These are phyloP conservation scores for Cercis canadensis DNA, from an alignment of 306 rosid genomes.

Conservation along the genomic window DNA sequence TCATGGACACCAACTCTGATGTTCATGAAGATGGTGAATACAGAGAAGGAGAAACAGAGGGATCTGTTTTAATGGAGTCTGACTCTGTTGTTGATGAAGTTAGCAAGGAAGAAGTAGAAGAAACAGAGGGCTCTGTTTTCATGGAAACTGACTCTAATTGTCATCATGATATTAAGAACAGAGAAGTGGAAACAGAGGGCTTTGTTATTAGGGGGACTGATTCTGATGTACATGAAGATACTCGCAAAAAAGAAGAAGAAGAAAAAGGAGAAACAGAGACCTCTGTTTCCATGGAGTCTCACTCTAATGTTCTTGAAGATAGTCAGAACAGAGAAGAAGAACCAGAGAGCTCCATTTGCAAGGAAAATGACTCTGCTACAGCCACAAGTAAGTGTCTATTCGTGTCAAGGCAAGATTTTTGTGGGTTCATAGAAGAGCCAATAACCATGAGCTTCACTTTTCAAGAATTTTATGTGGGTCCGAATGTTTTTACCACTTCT, in stretches of 20 bases:
- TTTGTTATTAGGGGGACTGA: slow-evolving; percentile 17
- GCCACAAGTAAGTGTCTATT: slow-evolving; percentile 49
- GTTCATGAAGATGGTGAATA: slow-evolving; percentile 3
- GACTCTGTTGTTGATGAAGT: slow-evolving; percentile 16
- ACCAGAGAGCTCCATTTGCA: slow-evolving; percentile 10
- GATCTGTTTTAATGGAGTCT: slow-evolving; percentile 14
- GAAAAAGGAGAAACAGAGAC: slow-evolving; percentile 38
- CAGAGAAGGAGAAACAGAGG: slow-evolving; percentile 26
- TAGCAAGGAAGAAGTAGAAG: neutral
- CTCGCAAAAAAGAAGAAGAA: neutral
- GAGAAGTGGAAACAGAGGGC: slow-evolving; percentile 22
- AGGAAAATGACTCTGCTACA: slow-evolving; percentile 30
- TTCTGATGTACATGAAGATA: neutral
- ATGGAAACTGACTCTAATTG: neutral
- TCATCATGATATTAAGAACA: neutral
- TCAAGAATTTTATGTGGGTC: slow-evolving; percentile 50
- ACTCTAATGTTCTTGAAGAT: slow-evolving; percentile 11
- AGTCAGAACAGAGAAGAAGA: slow-evolving; percentile 13
- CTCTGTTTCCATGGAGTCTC: slow-evolving; percentile 22
- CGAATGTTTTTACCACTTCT: no score
- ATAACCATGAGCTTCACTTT: slow-evolving; percentile 49
- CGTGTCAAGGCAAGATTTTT: slow-evolving; percentile 36
- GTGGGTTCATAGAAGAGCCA: slow-evolving; percentile 61
- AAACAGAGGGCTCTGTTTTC: neutral
- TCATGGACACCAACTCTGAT: slow-evolving; percentile 5